Base-by-base conservation (phyloP, 345 rosid genomes). In the Aurinia saxatilis region DNA sequence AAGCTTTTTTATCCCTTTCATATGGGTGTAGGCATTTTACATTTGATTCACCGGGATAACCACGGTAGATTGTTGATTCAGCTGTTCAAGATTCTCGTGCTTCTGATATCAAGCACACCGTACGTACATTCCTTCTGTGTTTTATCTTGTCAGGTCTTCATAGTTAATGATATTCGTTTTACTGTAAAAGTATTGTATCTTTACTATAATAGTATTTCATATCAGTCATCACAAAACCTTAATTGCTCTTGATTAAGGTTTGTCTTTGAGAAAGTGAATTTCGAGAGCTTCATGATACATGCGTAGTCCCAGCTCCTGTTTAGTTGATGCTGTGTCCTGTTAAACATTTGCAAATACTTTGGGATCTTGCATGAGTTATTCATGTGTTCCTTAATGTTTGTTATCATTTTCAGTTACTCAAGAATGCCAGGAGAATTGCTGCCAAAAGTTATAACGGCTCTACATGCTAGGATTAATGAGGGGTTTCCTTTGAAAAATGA, bases 371-470 rank as follows among this genome's bases (percentile, higher is more conserved):
- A 61, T 47, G 42, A 70, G 63, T 47, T 63, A 37, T 44, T 56
- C 21, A 63, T 33, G 46, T 62, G 36, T 64, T 68, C 49, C 45
- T 49, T 52, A 41, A 36, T 72, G 55, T 64, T 57, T 51, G 60
- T 39, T 55, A 33, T 70, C 52, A 49, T 74, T 64, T 62, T 56
- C 80, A 87, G 96, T 73, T 92, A 92, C 78, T 68, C 89, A 42
- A 84, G 96, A 82, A 84, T 92, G 96, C 93, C 95, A 5, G 73
- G 65, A 61, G 86, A 89, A 34, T 81, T 92, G 74, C 79, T 92
- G 77, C 86, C 81, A 6, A 80, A 68, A 50, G 81, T 85, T 36
- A 75, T 92, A 57, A 73, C 51, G 54, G 78, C 95, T 70, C 70
- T 92, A 27, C 71, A 67, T 45, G 72, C 68, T 52, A 85, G 78